Percentiles rank a stretch among this genome's conserved stretches.
Evolutionary conservation across 805 yeast species (phyloP).

Genomic region (Wickerhamomyces queroliae): DNA sequence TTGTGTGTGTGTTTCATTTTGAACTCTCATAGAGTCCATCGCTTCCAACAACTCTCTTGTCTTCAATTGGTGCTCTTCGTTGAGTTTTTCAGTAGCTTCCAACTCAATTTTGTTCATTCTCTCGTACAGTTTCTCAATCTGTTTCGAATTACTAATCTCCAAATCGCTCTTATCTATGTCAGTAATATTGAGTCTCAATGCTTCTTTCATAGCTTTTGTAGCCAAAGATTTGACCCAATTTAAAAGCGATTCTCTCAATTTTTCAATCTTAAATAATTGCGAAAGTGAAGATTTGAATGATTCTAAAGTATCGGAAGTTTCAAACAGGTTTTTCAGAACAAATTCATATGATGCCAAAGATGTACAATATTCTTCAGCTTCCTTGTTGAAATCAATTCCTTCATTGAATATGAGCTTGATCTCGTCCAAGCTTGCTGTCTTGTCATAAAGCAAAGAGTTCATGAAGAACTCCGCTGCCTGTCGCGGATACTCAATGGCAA

Average conservation of each 20-base stretch:
- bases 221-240: neutral
- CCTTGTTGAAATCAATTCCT: too few species aligned
- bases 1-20: too few species aligned
- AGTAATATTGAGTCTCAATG: neutral
- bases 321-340: neutral
- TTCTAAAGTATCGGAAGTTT: neutral
- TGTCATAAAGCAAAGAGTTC: too few species aligned
- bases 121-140: neutral
- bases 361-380: neutral
- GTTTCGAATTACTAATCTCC: neutral
- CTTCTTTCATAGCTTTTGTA: neutral
- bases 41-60: too few species aligned
- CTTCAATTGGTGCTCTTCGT: too few species aligned
- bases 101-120: neutral
- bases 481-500: too few species aligned
- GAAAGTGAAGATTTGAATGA: neutral
- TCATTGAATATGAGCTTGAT: too few species aligned
- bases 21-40: too few species aligned
- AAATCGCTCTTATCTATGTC: neutral
- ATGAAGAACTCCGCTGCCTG: too few species aligned
- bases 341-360: neutral
- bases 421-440: too few species aligned
- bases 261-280: neutral
- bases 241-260: neutral
- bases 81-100: too few species aligned